Evolutionary conservation across 257 asterid genomes (phyloP).

Genomic region (Prunella vulgaris): DNA sequence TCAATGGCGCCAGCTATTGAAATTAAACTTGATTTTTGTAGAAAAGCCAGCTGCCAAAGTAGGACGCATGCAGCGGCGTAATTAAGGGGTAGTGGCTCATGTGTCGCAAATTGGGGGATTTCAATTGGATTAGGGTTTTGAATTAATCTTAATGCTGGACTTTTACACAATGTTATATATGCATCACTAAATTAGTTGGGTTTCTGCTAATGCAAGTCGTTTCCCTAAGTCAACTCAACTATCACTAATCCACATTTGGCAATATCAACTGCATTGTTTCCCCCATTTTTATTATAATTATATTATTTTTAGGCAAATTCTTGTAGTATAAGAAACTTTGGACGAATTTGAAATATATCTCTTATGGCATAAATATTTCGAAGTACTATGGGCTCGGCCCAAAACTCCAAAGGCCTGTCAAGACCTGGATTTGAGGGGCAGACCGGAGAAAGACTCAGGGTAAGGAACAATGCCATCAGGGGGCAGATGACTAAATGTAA

Average conservation of each 20-base stretch:
- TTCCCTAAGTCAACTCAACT: constrained; percentile 23
- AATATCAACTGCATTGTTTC: not conserved
- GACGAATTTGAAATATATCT: not conserved
- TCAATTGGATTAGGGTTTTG: constrained; percentile 20
- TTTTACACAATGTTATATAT: not conserved
- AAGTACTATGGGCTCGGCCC: too few species aligned
- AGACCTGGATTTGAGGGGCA: too few species aligned
- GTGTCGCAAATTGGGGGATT: constrained; percentile 28
- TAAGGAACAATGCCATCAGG: too few species aligned
- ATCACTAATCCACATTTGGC: not conserved
- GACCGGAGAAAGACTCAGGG: too few species aligned
- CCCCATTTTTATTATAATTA: not conserved
- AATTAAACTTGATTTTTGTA: not conserved
- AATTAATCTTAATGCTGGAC: constrained; percentile 17
- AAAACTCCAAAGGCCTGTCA: too few species aligned
- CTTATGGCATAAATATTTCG: too few species aligned
- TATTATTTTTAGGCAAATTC: not conserved
- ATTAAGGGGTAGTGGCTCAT: constrained; percentile 7
- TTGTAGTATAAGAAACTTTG: not conserved
- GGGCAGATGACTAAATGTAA: too few species aligned
- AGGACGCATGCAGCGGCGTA: not conserved
- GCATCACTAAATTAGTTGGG: constrained; percentile 18
- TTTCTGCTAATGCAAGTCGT: constrained; percentile 18
- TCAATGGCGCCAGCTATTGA: not conserved
- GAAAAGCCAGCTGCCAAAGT: constrained; percentile 21